Conservation (phyloP, 768 basidiomycete species). For the Agrocybe chaxingu region DNA sequence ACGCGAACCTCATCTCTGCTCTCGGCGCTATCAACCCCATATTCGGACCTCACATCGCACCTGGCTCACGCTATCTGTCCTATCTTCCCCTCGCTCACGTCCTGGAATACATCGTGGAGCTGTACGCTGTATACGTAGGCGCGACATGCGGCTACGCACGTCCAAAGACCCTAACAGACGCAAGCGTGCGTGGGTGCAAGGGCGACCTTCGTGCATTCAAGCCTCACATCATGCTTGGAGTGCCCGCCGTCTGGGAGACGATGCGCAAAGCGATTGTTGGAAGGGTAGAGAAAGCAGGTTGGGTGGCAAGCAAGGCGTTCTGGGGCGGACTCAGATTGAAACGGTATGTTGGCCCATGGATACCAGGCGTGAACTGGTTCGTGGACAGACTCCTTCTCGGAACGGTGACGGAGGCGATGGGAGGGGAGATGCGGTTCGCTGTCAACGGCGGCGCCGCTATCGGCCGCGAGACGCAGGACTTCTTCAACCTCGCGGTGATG, state of each 20-base stretch:
- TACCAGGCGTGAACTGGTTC: conserved; percentile 55
- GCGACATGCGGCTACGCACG: conserved; percentile 76
- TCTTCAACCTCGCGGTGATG: conserved; percentile 68
- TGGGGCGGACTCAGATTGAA: conserved; percentile 65
- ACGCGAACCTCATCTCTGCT: conserved; percentile 74
- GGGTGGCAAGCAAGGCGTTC: conserved; percentile 63
- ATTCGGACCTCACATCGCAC: conserved; percentile 50
- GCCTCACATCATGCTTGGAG: conserved; percentile 81
- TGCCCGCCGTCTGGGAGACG: conserved; percentile 88
- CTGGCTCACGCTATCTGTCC: conserved; percentile 64
- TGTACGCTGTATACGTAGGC: conserved; percentile 62
- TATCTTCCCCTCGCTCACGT: conserved; percentile 89
- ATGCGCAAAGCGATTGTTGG: conserved; percentile 83
- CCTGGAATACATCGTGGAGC: conserved; percentile 86
- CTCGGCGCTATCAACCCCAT: conserved; percentile 65
- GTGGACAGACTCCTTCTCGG: conserved; percentile 68
- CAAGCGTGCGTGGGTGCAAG: conserved; percentile 65
- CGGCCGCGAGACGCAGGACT: conserved; percentile 77
- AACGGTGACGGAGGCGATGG: conserved; percentile 66
- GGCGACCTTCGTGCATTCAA: conserved; percentile 76
- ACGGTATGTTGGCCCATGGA: conserved; percentile 33
- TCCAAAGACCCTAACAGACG: conserved; percentile 86
- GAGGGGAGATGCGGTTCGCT: conserved; percentile 70
- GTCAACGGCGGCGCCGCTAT: conserved; percentile 79
- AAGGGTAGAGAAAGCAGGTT: conserved; percentile 61